phyloP scores from a whole-genome alignment of 139 green algal species.

The Coccomyxa sp. region DNA sequence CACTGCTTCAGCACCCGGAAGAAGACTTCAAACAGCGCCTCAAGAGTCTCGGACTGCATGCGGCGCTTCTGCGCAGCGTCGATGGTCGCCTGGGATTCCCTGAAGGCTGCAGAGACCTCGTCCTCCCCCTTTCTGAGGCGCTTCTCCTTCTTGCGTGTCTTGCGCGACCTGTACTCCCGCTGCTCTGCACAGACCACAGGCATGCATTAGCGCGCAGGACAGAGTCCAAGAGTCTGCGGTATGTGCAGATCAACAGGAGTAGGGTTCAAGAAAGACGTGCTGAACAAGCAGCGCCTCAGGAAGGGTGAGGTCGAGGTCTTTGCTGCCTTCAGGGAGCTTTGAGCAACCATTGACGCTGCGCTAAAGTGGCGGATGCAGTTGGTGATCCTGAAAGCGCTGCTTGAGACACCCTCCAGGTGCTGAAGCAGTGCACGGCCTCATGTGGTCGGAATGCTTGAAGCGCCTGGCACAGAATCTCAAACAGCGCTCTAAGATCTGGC shows the following conservation, averaged over 20 bases:
- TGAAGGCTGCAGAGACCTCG: slow-evolving; percentile 52
- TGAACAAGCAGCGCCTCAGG: slow-evolving; percentile 27
- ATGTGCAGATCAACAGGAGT: slow-evolving; percentile 6
- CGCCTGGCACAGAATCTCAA: too few species aligned
- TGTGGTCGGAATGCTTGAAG: too few species aligned
- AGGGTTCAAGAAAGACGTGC: slow-evolving; percentile 11
- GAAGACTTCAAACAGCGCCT: slow-evolving; percentile 77
- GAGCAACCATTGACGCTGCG: slow-evolving; percentile 7
- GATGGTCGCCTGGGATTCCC: slow-evolving; percentile 39
- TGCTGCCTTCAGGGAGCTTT: slow-evolving; percentile 51
- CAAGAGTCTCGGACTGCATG: slow-evolving; percentile 46
- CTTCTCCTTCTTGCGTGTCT: slow-evolving; percentile 28
- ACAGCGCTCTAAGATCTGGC: too few species aligned
- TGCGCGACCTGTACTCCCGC: slow-evolving; percentile 12
- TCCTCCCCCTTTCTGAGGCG: slow-evolving; percentile 29
- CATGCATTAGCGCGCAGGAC: too few species aligned
- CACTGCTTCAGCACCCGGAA: slow-evolving; percentile 71
- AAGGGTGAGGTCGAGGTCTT: slow-evolving; percentile 44
- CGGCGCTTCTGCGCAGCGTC: slow-evolving; percentile 1
- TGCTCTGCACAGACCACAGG: not conserved
- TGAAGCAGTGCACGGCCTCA: slow-evolving; percentile 61
- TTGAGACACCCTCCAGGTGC: slow-evolving; percentile 73
- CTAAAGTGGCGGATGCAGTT: slow-evolving; percentile 13
- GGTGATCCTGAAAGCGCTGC: slow-evolving; percentile 64
- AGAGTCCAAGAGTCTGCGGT: too few species aligned